Conservation (phyloP, 129 eudicot species). For the Escallonia rubra region DNA sequence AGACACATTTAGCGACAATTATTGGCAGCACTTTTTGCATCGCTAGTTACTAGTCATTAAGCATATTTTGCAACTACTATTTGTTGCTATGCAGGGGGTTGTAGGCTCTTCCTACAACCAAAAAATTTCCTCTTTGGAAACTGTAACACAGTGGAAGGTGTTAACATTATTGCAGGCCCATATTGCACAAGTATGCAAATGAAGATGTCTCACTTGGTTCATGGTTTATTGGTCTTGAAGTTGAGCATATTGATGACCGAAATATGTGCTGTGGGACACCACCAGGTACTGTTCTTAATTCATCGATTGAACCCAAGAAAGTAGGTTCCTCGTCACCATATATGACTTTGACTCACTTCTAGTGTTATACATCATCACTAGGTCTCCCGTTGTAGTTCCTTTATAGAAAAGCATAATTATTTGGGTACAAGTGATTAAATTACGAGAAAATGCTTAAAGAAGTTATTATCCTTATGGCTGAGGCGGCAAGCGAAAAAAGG, state of each 20-base stretch:
- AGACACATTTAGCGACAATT: no score
- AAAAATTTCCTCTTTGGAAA: not conserved
- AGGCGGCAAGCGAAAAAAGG: no score
- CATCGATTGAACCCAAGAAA: no score
- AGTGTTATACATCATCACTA: no score
- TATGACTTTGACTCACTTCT: no score
- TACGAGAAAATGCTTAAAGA: no score
- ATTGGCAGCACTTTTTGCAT: not conserved
- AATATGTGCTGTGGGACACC: slow-evolving; percentile 92
- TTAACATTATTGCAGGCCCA: slow-evolving; percentile 42
- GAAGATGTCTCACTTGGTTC: slow-evolving; percentile 86
- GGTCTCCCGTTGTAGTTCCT: no score
- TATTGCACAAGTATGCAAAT: slow-evolving; percentile 77
- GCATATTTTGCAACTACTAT: not conserved
- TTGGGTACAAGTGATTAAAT: no score
- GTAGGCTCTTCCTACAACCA: no score
- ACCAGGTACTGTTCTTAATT: slow-evolving; percentile 39
- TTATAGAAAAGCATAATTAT: no score
- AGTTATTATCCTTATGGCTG: no score
- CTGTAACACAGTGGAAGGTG: not conserved
- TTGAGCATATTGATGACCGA: slow-evolving; percentile 74
- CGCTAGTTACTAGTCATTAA: not conserved
- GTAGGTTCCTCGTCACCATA: no score
- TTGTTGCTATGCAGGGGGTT: not conserved
- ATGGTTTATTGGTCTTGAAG: slow-evolving; percentile 87